Evolutionary conservation across 192 early-diverging fungal species (phyloP), one percentile per base, ranked within the genome.

Genomic region (Glomus cerebriforme): DNA sequence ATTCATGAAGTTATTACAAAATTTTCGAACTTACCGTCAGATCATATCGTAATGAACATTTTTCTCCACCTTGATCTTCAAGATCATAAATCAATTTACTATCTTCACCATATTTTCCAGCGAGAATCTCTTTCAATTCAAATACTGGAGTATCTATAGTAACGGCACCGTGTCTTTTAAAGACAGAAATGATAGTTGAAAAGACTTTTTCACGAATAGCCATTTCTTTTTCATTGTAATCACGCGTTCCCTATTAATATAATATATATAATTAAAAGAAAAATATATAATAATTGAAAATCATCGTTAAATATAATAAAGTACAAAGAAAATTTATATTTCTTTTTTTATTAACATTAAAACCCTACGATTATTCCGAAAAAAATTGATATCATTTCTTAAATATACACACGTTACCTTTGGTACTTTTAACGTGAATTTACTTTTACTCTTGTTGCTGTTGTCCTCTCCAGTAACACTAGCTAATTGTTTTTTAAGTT

Each of bases 131-230:
- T 83, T 93, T 98, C 31, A 98, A 90, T 86, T 99, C 97, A 86
- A 98, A 99, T 65, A 99, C 97, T 7, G 97, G 97, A 2, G 98
- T 99, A 75, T 99, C 97, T 79, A 99, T 98, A 2, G 98, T 98
- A 37, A 99, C 95, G 12, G 93, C 98, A 54, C 98, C 97, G 88
- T 99, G 98, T 75, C 93, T 92, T 81, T 98, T 96, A 87, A 99
- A 99, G 37, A 99, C 90, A 3, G 60, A 65, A 27, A 88, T 91
- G 77, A 99, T 96, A 13, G 93, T 96, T 12, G 87, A 82, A 80
- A 99, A 98, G 58, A 99, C 95, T 78, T 92, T 86, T 80, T 97
- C 93, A 22, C 98, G 91, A 69, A 99, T 86, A n/a, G 98, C 92
- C 98, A 99, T 99, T 74, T 99, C 98, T 81, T 96, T 93, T 58